These are phyloP conservation scores for Mollisia scopiformis DNA, from an alignment of 2,329 filamentous ascomycete genomes.

Conservation along the genomic window DNA sequence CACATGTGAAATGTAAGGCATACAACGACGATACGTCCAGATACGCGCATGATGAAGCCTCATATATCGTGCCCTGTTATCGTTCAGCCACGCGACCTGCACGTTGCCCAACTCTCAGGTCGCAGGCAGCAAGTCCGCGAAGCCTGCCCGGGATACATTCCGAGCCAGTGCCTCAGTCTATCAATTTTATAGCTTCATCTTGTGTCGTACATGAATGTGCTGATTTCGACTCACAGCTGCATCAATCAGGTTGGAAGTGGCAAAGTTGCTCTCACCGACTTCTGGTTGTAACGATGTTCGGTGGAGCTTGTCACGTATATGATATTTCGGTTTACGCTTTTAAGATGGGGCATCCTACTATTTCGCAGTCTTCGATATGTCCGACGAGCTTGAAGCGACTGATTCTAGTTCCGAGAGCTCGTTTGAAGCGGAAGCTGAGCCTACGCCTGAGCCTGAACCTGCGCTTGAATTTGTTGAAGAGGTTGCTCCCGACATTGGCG, in stretches of 20 bases:
- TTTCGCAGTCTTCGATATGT: background rate
- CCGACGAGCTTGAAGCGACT: background rate
- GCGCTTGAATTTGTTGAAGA: background rate
- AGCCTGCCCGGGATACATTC: background rate
- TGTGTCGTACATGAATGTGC: slow-evolving; percentile 1
- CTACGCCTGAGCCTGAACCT: slow-evolving; percentile 2
- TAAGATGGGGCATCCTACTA: background rate
- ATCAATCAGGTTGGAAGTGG: slow-evolving; percentile 6
- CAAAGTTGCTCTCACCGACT: slow-evolving; percentile 3
- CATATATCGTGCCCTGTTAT: background rate
- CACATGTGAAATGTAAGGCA: background rate
- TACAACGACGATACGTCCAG: slow-evolving; percentile 6
- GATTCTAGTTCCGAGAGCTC: background rate
- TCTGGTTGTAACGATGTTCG: background rate
- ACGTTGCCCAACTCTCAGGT: slow-evolving; percentile 12
- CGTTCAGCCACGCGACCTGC: slow-evolving; percentile 9
- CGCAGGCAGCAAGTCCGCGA: background rate
- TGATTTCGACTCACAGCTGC: slow-evolving; percentile 20
- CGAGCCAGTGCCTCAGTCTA: background rate
- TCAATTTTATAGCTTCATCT: background rate
- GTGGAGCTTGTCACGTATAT: background rate
- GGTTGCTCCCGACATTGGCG: background rate
- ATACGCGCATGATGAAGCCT: background rate
- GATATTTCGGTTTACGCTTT: background rate
- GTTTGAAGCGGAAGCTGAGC: slow-evolving; percentile 2